Evolutionary conservation across 148 eudicot genomes (phyloP), one percentile per base, ranked within the genome.

Genomic region (Cornus florida): DNA sequence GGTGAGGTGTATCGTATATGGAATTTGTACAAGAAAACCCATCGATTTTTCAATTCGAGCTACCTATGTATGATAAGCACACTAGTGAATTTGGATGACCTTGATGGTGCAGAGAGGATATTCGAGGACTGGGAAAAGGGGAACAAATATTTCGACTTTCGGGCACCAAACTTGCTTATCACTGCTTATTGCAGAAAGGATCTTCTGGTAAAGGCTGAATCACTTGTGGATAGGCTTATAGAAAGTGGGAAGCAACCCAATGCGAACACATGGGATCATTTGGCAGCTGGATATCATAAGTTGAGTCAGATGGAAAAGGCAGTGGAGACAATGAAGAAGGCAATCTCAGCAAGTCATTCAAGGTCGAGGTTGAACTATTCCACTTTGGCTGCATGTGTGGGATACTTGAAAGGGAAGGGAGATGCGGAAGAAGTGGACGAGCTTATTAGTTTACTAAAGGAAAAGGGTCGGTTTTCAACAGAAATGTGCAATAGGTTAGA

Each of bases 1-100:
- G 90, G 83, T 48, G 88, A 87, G 69, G 79, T 87, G 70, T 79
- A 75, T 62, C 88, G 83, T 38, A 60, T 87, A 79, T 85, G 88
- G 88, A 68, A 70, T 50, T 32, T 85, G 78, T 79, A 75, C 73
- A 87, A 83, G 79, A 46, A 75, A 53, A 39, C 39, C 50, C 76
- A 77, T 62, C 43, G 48, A 66, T 41, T 73, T 41, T 66, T 68
- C 81, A 87, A 81, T 73, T 76, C 53, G 39, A 72, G 83, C 23
- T 82, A 83, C 79, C 73, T 80, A 65, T 57, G 80, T 48, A 70
- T 87, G 83, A 81, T 85, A 53, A 83, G 82, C 67, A 76, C 90
- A 23, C 81, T 87, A 19, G 70, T 77, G 16, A 87, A 73, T 71
- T 70, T 85, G 20, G 85, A 79, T 70, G 88, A 85, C 75, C 78